Conservation (phyloP, 441 rosid species). For the Syzygium malaccense region DNA sequence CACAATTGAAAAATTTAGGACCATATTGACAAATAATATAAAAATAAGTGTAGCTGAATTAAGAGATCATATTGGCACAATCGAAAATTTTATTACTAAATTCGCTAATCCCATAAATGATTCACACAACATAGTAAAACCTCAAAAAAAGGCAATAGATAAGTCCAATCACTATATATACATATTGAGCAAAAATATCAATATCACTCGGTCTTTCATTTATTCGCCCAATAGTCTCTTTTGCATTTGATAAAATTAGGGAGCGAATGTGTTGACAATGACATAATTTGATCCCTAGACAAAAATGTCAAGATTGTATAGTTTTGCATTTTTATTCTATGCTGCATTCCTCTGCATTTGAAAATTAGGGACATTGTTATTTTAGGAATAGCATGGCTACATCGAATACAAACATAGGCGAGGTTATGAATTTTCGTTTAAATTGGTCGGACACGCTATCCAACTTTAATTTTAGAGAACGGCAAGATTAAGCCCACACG, state of each 20-base stretch:
- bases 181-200: background rate
- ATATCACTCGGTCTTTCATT: background rate
- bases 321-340: background rate
- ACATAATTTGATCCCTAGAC: background rate
- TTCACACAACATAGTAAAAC: background rate
- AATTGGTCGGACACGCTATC: background rate
- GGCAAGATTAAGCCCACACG: background rate
- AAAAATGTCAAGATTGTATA: background rate
- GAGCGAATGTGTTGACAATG: background rate
- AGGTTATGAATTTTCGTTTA: no score
- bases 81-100: no score
- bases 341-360: background rate
- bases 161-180: background rate
- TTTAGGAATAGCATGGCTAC: background rate
- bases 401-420: background rate
- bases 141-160: background rate
- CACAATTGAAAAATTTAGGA: no score
- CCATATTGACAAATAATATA: no score
- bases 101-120: background rate
- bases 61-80: no score
- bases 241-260: background rate
- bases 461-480: background rate
- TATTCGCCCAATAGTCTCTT: background rate
- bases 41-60: no score
- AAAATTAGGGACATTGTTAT: background rate